phyloP scores from a whole-genome alignment of 176 grass and related monocot species.

The Melocanna baccifera region DNA sequence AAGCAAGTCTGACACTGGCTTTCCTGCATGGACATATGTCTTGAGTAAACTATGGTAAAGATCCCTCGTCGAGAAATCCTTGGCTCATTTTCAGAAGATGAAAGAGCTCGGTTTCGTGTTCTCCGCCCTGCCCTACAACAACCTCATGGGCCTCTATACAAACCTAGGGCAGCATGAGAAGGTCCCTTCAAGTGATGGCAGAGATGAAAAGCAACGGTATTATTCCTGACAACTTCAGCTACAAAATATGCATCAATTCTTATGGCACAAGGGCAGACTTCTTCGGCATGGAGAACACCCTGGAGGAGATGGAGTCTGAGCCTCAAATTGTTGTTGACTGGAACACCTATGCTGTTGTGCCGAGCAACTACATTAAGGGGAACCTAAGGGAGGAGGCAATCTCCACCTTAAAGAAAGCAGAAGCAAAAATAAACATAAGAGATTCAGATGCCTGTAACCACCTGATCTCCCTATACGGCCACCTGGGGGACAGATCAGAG shows the following conservation, averaged over 20 bases:
- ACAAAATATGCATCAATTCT: conserved; percentile 80
- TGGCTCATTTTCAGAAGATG: conserved; percentile 81
- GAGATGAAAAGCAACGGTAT: conserved; percentile 73
- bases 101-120: conserved; percentile 59
- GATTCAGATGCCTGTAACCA: conserved; percentile 50
- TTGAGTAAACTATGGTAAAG: conserved; percentile 51
- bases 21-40: conserved; percentile 37
- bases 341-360: conserved; percentile 75
- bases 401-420: conserved; percentile 68
- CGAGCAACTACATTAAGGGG: conserved; percentile 73
- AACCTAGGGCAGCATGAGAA: conserved; percentile 69
- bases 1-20: conserved; percentile 38
- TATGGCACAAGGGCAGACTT: conserved; percentile 71
- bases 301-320: conserved; percentile 86
- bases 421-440: conserved; percentile 54
- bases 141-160: conserved; percentile 81
- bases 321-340: conserved; percentile 84
- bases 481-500: conserved; percentile 59
- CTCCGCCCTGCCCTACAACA: conserved; percentile 60
- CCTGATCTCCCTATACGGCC: conserved; percentile 65
- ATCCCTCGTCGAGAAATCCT: conserved; percentile 53
- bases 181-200: conserved; percentile 62
- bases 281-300: conserved; percentile 61
- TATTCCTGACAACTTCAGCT: conserved; percentile 80
- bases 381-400: conserved; percentile 49